Percentiles rank a stretch among this genome's conserved stretches.
These are phyloP conservation scores for Lasiosphaeris hirsuta DNA, from an alignment of 495 filamentous ascomycete genomes.

Conservation along the genomic window DNA sequence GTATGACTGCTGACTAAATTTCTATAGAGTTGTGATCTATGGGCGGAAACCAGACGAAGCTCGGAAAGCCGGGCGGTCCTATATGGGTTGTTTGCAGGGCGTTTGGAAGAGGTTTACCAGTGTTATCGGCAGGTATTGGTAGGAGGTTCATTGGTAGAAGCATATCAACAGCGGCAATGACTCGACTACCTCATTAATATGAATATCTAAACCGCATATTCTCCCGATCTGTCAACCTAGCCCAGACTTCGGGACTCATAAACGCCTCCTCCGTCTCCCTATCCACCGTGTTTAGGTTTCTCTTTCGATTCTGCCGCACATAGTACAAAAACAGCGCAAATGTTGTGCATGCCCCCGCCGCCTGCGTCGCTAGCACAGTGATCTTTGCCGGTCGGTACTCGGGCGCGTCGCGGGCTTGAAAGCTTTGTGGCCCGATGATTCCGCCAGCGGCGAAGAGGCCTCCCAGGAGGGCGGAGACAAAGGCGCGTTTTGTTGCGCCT, in stretches of 20 bases:
- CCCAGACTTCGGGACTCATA: slow-evolving; percentile 32
- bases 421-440: slow-evolving; percentile 67
- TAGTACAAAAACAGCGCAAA: slow-evolving; percentile 34
- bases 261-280: slow-evolving; percentile 25
- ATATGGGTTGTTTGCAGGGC: too few relatives aligned
- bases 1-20: neutral
- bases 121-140: too few relatives aligned
- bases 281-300: slow-evolving; percentile 14
- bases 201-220: slow-evolving; percentile 36
- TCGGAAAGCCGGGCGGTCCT: neutral
- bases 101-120: too few relatives aligned
- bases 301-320: slow-evolving; percentile 34
- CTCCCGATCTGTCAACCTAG: slow-evolving; percentile 35
- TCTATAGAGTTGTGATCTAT: neutral
- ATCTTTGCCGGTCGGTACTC: slow-evolving; percentile 62
- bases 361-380: slow-evolving; percentile 43
- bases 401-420: slow-evolving; percentile 57
- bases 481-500: slow-evolving; percentile 38
- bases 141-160: too few relatives aligned
- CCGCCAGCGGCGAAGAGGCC: slow-evolving; percentile 60
- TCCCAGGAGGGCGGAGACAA: slow-evolving; percentile 50
- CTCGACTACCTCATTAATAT: slow-evolving; percentile 17
- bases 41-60: slow-evolving; percentile 1
- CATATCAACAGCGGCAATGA: too few relatives aligned
- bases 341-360: slow-evolving; percentile 32